phyloP scores from a whole-genome alignment of 2,329 filamentous ascomycete species.

The Escovopsis sp. region DNA sequence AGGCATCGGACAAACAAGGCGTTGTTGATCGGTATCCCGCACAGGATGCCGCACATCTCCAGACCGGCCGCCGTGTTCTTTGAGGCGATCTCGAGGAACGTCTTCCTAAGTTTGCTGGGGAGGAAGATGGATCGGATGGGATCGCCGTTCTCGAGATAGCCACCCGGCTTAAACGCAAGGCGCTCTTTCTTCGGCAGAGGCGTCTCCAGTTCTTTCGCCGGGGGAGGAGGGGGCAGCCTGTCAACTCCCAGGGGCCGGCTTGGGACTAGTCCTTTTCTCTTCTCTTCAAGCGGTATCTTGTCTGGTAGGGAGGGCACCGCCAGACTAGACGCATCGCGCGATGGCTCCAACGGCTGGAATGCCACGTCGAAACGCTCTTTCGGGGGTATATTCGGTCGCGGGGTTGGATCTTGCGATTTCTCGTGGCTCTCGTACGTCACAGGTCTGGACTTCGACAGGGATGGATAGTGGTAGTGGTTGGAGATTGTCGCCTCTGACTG shows the following conservation, averaged over 20 bases:
- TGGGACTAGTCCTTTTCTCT: conserved; percentile 2
- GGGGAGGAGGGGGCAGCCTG: conserved; percentile 5
- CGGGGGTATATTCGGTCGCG: conserved; percentile 21
- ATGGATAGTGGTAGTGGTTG: conserved; percentile 39
- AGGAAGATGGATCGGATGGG: conserved; percentile 81
- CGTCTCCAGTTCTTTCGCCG: conserved; percentile 15
- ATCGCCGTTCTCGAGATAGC: conserved; percentile 78
- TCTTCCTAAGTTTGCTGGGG: conserved; percentile 55
- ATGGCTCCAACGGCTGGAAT: conserved; percentile 1
- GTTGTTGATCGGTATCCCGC: conserved; percentile 80
- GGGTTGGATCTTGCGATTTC: conserved; percentile 7
- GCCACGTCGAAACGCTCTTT: conserved; percentile 11
- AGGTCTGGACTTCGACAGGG: conserved; percentile 36
- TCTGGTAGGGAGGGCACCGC: conserved; percentile 16
- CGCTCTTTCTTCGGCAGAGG: conserved; percentile 34
- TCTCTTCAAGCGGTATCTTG: conserved; percentile 7
- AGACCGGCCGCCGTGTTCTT: conserved; percentile 69
- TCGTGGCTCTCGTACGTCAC: conserved; percentile 23
- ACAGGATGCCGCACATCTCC: conserved; percentile 91
- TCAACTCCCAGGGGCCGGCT: conserved; percentile 7
- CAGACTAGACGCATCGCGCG: conserved; percentile 6
- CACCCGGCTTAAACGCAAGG: conserved; percentile 58
- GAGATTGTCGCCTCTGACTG: conserved; percentile 11
- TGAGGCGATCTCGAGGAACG: conserved; percentile 60
- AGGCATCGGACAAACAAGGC: conserved; percentile 82